phyloP scores from a whole-genome alignment of 2,329 filamentous ascomycete genomes.

The Claviceps pazoutovae region DNA sequence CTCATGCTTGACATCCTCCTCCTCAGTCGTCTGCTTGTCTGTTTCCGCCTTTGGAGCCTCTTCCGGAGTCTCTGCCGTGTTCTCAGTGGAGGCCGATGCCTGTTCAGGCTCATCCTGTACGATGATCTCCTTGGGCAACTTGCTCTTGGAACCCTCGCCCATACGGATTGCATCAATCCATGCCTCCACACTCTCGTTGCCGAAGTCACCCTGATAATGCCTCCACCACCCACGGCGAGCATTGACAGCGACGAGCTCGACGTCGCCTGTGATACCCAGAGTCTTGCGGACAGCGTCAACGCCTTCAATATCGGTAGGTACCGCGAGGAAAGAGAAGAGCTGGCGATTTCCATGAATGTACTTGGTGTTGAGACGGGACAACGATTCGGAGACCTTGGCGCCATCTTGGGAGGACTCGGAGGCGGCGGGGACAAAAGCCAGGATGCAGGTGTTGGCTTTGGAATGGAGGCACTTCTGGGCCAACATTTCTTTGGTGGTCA shows the following conservation, averaged over 20 bases:
- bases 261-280: constrained; percentile 45
- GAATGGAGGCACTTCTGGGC: constrained; percentile 57
- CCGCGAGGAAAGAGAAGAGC: constrained; percentile 71
- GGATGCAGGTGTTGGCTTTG: constrained; percentile 70
- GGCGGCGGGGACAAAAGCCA: constrained; percentile 54
- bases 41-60: constrained; percentile 7
- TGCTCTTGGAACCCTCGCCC: constrained; percentile 71
- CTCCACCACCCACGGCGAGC: constrained; percentile 79
- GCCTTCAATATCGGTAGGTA: constrained; percentile 38
- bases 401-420: constrained; percentile 31
- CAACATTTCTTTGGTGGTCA: constrained; percentile 51
- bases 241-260: constrained; percentile 73
- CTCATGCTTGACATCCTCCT: constrained; percentile 26
- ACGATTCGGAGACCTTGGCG: constrained; percentile 44
- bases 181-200: constrained; percentile 50
- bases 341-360: constrained; percentile 51
- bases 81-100: neutral
- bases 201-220: constrained; percentile 50
- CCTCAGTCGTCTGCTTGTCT: constrained; percentile 10
- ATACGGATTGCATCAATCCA: constrained; percentile 90
- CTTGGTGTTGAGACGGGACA: constrained; percentile 66
- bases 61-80: constrained; percentile 10
- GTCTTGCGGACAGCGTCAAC: constrained; percentile 27
- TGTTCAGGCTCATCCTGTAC: constrained; percentile 23
- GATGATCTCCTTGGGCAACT: constrained; percentile 47